Percentiles rank a stretch among this genome's conserved stretches.
Conservation (phyloP, 2,329 filamentous ascomycete species). For the Leptodontidium sp. region DNA sequence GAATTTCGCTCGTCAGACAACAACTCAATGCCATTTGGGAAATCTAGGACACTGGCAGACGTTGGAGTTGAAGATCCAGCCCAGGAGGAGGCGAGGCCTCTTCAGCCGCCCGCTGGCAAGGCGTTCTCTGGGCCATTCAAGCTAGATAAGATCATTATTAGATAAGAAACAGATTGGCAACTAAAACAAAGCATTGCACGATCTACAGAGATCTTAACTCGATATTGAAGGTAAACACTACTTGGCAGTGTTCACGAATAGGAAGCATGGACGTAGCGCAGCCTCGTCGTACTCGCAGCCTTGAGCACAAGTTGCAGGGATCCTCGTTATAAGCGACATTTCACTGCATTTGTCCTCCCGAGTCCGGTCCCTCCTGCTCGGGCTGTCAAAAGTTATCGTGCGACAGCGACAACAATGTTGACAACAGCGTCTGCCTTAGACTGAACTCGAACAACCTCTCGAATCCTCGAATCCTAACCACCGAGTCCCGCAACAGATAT, state of each 20-base stretch:
- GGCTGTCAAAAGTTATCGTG: constrained; percentile 14
- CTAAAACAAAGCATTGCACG: too few species aligned
- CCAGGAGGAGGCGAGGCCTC: too few species aligned
- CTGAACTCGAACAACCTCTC: constrained; percentile 21
- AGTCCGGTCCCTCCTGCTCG: constrained; percentile 3
- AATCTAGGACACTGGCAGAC: too few species aligned
- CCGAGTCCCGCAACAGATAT: not conserved
- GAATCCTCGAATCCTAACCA: not conserved
- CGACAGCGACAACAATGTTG: constrained; percentile 26
- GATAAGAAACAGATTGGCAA: too few species aligned
- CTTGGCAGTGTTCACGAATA: too few species aligned
- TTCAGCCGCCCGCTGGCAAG: too few species aligned
- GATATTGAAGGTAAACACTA: too few species aligned
- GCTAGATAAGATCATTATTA: too few species aligned
- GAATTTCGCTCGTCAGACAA: not conserved
- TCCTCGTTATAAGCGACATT: constrained; percentile 13
- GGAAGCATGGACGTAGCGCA: not conserved
- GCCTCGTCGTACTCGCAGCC: constrained; percentile 27
- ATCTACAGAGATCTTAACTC: too few species aligned
- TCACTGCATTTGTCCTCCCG: constrained; percentile 8
- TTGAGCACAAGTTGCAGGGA: constrained; percentile 23
- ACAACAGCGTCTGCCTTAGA: constrained; percentile 3
- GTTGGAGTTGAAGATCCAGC: too few species aligned
- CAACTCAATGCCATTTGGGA: too few species aligned
- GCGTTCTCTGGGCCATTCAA: too few species aligned